Base-by-base conservation (phyloP, 2,329 filamentous ascomycete species). In the Fusarium sp. region DNA sequence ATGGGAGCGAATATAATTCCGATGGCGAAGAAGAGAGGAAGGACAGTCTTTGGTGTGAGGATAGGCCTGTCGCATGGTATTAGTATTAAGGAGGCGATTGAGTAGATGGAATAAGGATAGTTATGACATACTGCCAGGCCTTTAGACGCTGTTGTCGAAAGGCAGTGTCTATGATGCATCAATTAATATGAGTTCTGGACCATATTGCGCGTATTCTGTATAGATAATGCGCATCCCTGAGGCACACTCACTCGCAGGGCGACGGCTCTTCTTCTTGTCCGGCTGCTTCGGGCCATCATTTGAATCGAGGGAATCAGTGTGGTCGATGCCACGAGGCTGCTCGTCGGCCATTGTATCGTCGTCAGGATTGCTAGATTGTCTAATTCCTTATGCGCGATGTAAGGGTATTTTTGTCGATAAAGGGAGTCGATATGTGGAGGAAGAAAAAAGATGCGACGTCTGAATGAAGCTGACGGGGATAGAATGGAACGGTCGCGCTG, bases 71-170 rank as follows among this genome's bases (percentile, higher is more conserved):
- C 20, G 74, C 69, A 59, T 56, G 37, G 18, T 56, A 81, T 86
- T 77, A 86, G 84, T 75, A 69, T 75, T 52, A 60, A 58, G 63
- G 49, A n/a, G 26, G 40, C 18, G 33, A 50, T 44, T 54, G 41
- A 60, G 60, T 59, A 58, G 23, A 42, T 26, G 59, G 37, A 59
- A 59, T 62, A 56, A 54, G 27, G 32, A 26, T 32, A 26, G 71
- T 93, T 12, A 41, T 23, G 18, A 77, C 94, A 83, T 86, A 97
- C 92, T 99, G 96, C 96, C 96, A 99, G 85, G 96, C 96, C 84
- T 98, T 98, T 82, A 99, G 84, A 80, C 96, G 91, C 83, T 99
- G 96, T 81, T 99, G 96, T 77, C 96, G 90, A 81, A 98, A 99
- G 14, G 96, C 96, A 65, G 95, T 98, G 84, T 98, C 94, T 97